Conservation (phyloP, 2,329 filamentous ascomycete genomes). For the Epichloe festucae region DNA sequence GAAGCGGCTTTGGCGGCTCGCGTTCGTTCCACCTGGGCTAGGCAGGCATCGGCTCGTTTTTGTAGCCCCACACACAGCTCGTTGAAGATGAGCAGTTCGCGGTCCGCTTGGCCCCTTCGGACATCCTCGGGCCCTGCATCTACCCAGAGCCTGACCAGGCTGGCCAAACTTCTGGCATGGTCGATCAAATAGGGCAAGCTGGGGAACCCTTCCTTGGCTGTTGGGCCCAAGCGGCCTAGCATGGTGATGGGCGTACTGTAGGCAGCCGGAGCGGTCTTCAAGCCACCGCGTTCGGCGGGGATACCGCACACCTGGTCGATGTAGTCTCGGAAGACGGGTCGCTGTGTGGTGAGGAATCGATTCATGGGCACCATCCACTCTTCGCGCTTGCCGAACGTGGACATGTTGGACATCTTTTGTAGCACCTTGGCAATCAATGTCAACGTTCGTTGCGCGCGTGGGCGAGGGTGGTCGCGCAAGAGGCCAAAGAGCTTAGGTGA, state of each 20-base stretch:
- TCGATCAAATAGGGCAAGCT: conserved; percentile 90
- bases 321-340: conserved; percentile 72
- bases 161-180: conserved; percentile 71
- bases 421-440: conserved; percentile 88
- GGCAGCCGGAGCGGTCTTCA: conserved; percentile 56
- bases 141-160: conserved; percentile 69
- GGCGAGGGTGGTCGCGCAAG: conserved; percentile 67
- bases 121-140: conserved; percentile 35
- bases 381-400: conserved; percentile 85
- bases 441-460: conserved; percentile 71
- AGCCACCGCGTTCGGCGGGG: conserved; percentile 53
- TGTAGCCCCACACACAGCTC: conserved; percentile 37
- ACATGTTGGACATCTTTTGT: conserved; percentile 82
- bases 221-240: conserved; percentile 63
- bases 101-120: conserved; percentile 23
- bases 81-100: conserved; percentile 41
- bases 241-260: conserved; percentile 93
- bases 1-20: conserved; percentile 24
- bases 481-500: conserved; percentile 91
- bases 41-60: conserved; percentile 36
- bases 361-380: conserved; percentile 99
- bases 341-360: conserved; percentile 61
- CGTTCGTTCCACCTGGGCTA: conserved; percentile 33
- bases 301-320: conserved; percentile 80
- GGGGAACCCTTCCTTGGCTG: conserved; percentile 81